phyloP scores from a whole-genome alignment of 371 early-diverging fungal species.

The Funneliformis caledonium region DNA sequence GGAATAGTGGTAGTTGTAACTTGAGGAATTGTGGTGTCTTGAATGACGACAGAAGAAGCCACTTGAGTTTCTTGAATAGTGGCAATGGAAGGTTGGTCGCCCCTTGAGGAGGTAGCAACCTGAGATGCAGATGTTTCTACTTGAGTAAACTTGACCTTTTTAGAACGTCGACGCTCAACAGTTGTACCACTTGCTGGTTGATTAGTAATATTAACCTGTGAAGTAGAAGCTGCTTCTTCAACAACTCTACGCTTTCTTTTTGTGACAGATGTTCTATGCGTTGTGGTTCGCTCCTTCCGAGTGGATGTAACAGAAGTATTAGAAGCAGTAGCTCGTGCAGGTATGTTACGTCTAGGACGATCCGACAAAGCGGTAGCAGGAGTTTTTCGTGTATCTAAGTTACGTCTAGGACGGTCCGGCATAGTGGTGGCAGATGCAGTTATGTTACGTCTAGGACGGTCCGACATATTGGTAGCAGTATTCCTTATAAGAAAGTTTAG shows the following conservation, averaged over 20 bases:
- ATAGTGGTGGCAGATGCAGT: not conserved
- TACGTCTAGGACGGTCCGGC: not conserved
- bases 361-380: not conserved
- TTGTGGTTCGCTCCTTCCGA: not conserved
- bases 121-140: not conserved
- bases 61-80: not conserved
- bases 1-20: not conserved
- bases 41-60: not conserved
- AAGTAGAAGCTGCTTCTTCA: not conserved
- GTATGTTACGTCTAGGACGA: not conserved
- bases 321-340: not conserved
- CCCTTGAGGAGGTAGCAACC: not conserved
- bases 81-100: not conserved
- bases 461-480: not conserved
- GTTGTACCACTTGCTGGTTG: not conserved
- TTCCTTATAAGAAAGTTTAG: not conserved
- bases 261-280: not conserved
- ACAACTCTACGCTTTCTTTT: not conserved
- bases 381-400: not conserved
- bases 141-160: not conserved
- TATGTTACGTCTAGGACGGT: no score
- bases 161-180: not conserved
- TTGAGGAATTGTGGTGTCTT: not conserved
- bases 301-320: not conserved
- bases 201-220: not conserved